A percentile compares a stretch with the other conserved stretches of the same genome.
Conservation (phyloP, 2,329 filamentous ascomycete genomes). For the Talaromyces sp. region DNA sequence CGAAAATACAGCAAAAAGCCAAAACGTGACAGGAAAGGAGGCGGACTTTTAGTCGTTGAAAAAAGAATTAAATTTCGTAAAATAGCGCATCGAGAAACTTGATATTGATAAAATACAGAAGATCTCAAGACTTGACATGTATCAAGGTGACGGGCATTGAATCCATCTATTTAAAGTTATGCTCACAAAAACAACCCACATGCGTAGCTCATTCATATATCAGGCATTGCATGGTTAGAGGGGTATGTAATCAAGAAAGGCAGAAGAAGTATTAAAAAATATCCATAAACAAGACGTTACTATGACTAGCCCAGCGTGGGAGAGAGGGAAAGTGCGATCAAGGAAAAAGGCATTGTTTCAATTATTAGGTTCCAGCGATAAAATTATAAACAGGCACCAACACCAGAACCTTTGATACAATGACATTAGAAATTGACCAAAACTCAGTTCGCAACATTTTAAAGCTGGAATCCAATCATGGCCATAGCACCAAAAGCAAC, state of each 20-base stretch:
- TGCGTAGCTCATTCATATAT: conserved; percentile 5
- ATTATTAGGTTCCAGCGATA: neutral
- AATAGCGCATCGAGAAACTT: neutral
- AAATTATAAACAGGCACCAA: neutral
- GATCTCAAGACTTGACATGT: neutral
- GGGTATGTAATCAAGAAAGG: neutral
- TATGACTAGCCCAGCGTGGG: neutral
- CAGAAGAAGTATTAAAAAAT: conserved; percentile 8
- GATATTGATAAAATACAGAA: neutral
- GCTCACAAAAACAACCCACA: neutral
- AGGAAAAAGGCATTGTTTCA: conserved; percentile 1
- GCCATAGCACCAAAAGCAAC: conserved; percentile 24
- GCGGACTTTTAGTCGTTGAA: neutral
- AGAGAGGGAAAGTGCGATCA: neutral
- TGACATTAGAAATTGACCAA: neutral
- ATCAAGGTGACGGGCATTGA: neutral
- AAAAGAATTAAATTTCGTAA: neutral
- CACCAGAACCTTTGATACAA: conserved; percentile 4
- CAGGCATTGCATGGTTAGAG: neutral
- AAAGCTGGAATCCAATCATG: conserved; percentile 25
- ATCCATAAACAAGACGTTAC: conserved; percentile 13
- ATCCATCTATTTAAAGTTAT: neutral
- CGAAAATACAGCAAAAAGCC: neutral
- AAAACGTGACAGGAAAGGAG: neutral
- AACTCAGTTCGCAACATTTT: conserved; percentile 13